Base-by-base conservation (phyloP, 371 early-diverging fungal genomes). In the Mortierella sp. region DNA sequence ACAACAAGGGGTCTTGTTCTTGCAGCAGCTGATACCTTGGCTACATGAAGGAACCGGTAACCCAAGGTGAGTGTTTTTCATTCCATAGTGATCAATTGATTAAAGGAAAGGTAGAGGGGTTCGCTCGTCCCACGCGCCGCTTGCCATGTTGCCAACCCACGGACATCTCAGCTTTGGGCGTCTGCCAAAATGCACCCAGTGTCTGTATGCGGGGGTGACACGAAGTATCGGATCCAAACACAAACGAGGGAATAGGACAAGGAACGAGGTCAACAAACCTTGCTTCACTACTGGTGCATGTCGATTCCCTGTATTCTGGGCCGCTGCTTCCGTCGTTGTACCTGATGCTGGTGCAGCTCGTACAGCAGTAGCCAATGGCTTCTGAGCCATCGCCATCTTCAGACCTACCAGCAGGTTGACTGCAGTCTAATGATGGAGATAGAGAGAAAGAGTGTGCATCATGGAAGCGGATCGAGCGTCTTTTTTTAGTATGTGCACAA, bases 311-410 rank as follows among this genome's bases (percentile, higher is more conserved):
- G 34, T 34, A 34, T 34, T 34, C 34, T 34, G 34, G 34, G 34
- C 47, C 16, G 28, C 8, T 22, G 31, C 22, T 31, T 21, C 8
- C 43, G 14, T 19, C 46, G 53, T 28, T 52, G 34, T 19, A 19
- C 34, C 49, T 34, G 50, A n/a, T 29, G 4, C 56, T 17, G 56
- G 27, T 14, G 46, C 29, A 24, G 31, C 63, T 1, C 52, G 34
- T 34, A n/a, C 53, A 22, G 47, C 17, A 16, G 31, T 49, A 25
- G 54, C 39, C 0, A 58, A 40, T 21, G 52, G 57, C 25, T 58
- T 66, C 37, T 72, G 72, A 2, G 58, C 50, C 62, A 72, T 72
- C 39, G 62, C 67, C 56, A 67, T 55, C 34, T 67, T 67, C 60
- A 67, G 51, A 29, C 67, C 62, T 16, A 73, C 67, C 8, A 57